Base-by-base conservation (phyloP, 2,329 filamentous ascomycete species). In the Apiospora aurea region DNA sequence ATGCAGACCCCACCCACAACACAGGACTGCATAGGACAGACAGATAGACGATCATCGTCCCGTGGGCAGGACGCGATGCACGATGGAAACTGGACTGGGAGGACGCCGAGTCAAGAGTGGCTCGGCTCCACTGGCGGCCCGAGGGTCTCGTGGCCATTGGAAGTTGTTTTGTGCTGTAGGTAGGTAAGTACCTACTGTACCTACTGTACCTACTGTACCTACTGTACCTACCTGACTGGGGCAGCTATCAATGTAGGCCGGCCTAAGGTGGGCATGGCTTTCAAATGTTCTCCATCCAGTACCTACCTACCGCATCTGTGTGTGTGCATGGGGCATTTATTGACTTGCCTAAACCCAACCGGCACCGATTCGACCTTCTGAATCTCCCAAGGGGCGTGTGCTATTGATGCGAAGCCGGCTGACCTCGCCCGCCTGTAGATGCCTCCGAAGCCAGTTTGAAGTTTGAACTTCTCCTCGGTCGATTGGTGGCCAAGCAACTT, bases 51-150 rank as follows among this genome's bases (percentile, higher is more conserved):
- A 16, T 16, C 13, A 46, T 38, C 34, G 2, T 21, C 5, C 7
- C 10, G 46, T 49, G 21, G 8, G 21, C 46, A 49, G 21, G 46
- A 49, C 6, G 46, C 46, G 46, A 18, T n/a, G 46, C 6, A 21
- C 46, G 46, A 18, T n/a, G 46, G 46, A n/a, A 11, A 49, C 4
- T 14, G 16, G 46, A 49, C 46, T n/a, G 18, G 6, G 5, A 21
- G 46, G 18, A 38, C 34, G 34, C 57, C 57, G 57, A 64, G 57
- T 64, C 57, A 41, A 64, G 57, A 64, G 57, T 64, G 18, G 57
- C 34, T 64, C 57, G 57, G 57, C 57, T 34, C 57, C 57, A 64
- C 57, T 64, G 57, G 18, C 57, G 57, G 57, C 29, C 57, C 57
- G 57, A 64, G 57, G 29, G 57, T 64, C 57, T 64, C 57, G 57